A percentile compares a stretch with the other conserved stretches of the same genome.
Conservation (phyloP, 176 grass and related monocot genomes). For the Oryza meridionalis region DNA sequence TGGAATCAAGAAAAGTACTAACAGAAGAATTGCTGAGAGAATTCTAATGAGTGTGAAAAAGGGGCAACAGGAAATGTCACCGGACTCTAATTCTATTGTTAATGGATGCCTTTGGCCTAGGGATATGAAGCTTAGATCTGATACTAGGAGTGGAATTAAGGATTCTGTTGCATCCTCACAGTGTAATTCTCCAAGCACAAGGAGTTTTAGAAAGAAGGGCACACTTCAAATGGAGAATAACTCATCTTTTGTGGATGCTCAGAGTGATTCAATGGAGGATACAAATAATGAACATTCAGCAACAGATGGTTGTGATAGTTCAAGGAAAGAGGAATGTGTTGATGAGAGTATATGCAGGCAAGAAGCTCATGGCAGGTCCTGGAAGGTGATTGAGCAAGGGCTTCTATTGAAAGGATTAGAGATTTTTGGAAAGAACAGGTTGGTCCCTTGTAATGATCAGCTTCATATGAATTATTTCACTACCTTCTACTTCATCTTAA, state of each 20-base stretch:
- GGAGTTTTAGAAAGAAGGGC: slow-evolving; percentile 55
- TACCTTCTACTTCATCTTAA: slow-evolving; percentile 15
- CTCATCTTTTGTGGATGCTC: slow-evolving; percentile 52
- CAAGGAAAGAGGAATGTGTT: slow-evolving; percentile 70
- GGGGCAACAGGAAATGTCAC: slow-evolving; percentile 63
- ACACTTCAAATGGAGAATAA: slow-evolving; percentile 46
- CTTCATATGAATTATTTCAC: slow-evolving; percentile 7
- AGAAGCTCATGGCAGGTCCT: slow-evolving; percentile 52
- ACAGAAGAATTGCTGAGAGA: slow-evolving; percentile 76
- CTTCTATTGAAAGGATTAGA: slow-evolving; percentile 92
- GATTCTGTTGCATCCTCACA: slow-evolving; percentile 59
- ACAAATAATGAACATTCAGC: slow-evolving; percentile 51
- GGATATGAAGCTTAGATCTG: slow-evolving; percentile 79
- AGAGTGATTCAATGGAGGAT: slow-evolving; percentile 60
- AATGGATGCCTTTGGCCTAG: slow-evolving; percentile 59
- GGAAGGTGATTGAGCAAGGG: slow-evolving; percentile 90
- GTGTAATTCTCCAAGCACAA: slow-evolving; percentile 63
- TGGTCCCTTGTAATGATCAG: slow-evolving; percentile 8
- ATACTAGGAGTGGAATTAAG: slow-evolving; percentile 59
- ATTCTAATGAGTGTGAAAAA: slow-evolving; percentile 84
- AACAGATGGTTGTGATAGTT: slow-evolving; percentile 60
- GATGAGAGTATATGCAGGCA: slow-evolving; percentile 74
- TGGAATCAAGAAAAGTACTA: slow-evolving; percentile 69
- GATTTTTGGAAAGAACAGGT: slow-evolving; percentile 95
- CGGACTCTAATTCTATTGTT: slow-evolving; percentile 67